phyloP scores from a whole-genome alignment of 345 rosid species.

The Eucalyptus marginata region DNA sequence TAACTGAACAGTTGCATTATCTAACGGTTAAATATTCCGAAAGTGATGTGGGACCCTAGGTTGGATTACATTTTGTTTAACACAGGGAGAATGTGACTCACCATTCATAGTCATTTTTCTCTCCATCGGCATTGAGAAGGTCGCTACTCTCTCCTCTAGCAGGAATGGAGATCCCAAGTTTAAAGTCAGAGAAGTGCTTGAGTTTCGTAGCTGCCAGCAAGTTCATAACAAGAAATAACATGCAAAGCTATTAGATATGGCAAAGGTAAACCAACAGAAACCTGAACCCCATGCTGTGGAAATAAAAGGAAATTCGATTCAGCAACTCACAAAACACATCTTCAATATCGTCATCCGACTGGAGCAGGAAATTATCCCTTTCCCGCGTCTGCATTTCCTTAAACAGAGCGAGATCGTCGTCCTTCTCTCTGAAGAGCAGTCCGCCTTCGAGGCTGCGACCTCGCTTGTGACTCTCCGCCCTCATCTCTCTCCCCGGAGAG shows the following conservation, averaged over 20 bases:
- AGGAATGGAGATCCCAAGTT: slow-evolving; percentile 60
- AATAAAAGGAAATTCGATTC: neutral
- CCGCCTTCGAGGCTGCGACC: slow-evolving; percentile 73
- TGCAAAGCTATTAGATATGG: neutral
- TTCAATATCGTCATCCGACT: slow-evolving; percentile 66
- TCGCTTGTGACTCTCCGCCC: slow-evolving; percentile 52
- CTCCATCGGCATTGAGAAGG: slow-evolving; percentile 74
- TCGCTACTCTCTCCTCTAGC: slow-evolving; percentile 83
- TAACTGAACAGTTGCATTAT: neutral
- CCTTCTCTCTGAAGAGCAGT: slow-evolving; percentile 49
- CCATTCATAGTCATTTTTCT: slow-evolving; percentile 98
- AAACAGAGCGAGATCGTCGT: slow-evolving; percentile 86
- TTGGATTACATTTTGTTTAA: neutral
- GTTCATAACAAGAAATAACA: neutral
- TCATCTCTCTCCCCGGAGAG: slow-evolving; percentile 66
- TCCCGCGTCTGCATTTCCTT: slow-evolving; percentile 85
- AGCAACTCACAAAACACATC: slow-evolving; percentile 68
- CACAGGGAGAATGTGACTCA: slow-evolving; percentile 8
- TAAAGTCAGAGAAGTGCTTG: slow-evolving; percentile 71
- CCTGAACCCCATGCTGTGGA: neutral
- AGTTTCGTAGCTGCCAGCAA: slow-evolving; percentile 56
- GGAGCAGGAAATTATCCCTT: slow-evolving; percentile 76
- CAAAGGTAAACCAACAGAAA: neutral
- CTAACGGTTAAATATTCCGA: neutral
- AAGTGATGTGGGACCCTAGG: neutral